A percentile compares a stretch with the other conserved stretches of the same genome.
These are phyloP conservation scores for Poteriospumella lacustris DNA, from an alignment of 108 stramenopile species.

Conservation along the genomic window DNA sequence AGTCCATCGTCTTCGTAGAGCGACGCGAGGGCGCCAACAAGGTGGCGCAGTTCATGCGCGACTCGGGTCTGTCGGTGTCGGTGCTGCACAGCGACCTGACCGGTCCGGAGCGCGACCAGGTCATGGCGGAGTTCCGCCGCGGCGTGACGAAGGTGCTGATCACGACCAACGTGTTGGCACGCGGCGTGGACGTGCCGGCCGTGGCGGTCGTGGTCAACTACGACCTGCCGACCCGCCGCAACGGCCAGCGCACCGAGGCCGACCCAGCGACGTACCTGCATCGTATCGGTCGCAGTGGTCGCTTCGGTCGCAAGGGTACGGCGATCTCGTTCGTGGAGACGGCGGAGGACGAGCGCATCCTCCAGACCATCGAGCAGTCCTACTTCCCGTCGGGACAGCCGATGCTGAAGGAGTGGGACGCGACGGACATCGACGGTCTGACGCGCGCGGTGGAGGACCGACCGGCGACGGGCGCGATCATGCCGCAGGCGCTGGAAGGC, in stretches of 20 bases:
- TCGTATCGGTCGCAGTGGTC: constrained; percentile 41
- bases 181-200: constrained; percentile 91
- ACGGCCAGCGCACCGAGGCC: constrained; percentile 46
- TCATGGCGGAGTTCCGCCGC: constrained; percentile 80
- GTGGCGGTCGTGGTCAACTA: constrained; percentile 92
- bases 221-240: constrained; percentile 66
- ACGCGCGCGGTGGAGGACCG: background rate
- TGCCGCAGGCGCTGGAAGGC: background rate
- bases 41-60: background rate
- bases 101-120: constrained; percentile 69
- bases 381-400: constrained; percentile 25
- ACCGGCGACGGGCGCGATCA: background rate
- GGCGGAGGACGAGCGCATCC: constrained; percentile 15
- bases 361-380: constrained; percentile 58
- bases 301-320: constrained; percentile 43
- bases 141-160: constrained; percentile 85
- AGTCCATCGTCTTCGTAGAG: background rate
- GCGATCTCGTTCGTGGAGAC: constrained; percentile 42
- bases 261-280: constrained; percentile 91
- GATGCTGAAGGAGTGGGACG: constrained; percentile 23
- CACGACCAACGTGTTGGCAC: constrained; percentile 88
- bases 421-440: background rate
- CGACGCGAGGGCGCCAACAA: background rate
- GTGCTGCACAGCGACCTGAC: constrained; percentile 47
- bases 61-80: background rate